A percentile compares a stretch with the other conserved stretches of the same genome.
These are phyloP conservation scores for Mycena maculata DNA, from an alignment of 768 basidiomycete genomes.

Conservation along the genomic window DNA sequence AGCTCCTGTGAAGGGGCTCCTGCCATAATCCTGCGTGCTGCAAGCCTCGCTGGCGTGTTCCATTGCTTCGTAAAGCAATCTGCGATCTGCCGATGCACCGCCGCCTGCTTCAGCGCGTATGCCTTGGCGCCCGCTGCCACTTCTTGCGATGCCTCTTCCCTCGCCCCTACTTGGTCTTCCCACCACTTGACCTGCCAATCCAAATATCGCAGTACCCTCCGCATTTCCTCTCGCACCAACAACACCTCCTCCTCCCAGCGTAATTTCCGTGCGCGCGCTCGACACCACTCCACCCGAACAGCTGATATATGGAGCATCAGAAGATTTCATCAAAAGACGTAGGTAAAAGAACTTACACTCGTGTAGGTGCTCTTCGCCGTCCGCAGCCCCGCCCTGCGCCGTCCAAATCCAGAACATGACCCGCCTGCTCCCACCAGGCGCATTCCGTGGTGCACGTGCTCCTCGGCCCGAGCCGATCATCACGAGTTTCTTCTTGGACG, in stretches of 20 bases:
- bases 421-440: neutral
- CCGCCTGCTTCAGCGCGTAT: neutral
- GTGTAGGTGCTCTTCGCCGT: neutral
- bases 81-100: neutral
- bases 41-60: neutral
- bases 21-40: neutral
- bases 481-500: neutral
- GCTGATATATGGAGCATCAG: neutral
- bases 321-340: neutral
- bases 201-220: neutral
- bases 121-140: neutral
- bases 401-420: conserved; percentile 1
- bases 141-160: neutral
- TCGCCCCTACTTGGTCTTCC: neutral
- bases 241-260: conserved; percentile 4
- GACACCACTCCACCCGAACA: neutral
- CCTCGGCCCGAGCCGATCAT: neutral
- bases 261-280: neutral
- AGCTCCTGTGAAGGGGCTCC: neutral
- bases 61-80: neutral
- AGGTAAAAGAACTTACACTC: neutral
- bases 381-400: neutral
- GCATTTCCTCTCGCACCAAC: neutral
- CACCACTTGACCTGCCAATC: neutral
- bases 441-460: neutral